Evolutionary conservation across 805 yeast species (phyloP), one percentile per base, ranked within the genome.

Genomic region (Zygosaccharomyces siamensis): DNA sequence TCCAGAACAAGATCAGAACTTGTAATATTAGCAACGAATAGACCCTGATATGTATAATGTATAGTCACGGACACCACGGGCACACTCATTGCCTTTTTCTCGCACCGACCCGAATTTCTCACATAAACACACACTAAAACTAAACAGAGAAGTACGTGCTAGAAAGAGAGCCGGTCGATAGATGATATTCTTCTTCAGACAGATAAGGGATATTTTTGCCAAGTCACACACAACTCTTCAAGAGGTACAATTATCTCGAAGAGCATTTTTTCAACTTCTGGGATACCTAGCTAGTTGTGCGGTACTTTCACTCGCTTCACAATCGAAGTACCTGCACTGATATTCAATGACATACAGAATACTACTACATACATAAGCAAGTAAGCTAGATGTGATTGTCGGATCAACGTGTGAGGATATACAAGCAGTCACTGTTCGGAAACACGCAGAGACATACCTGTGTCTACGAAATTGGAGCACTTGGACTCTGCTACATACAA

Each of bases 241-340:
- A 40, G 67, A 65, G 48, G 59, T 63, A 4, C 43, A 52, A 23
- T 52, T 66, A 16, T 65, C 70, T 4, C 56, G 69, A 26, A 56
- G 59, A 26, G 70, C 71, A 3, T 67, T 67, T 44, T 63, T 67
- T 55, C 63, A 63, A 33, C 51, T 67, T 11, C 51, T 66, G 31
- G 71, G 70, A 5, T 67, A 63, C 41, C 45, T 67, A 41, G 67
- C 64, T 12, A 59, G 68, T 32, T 67, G 70, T 41, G 66, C 64
- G 5, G 53, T 63, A 2, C 60, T 67, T 16, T 63, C 70, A 6
- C 48, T 66, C 26, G 57, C 58, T 2, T 60, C 70, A 2, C 69
- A 63, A 45, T 60, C 64, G 10, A 51, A 51, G 40, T 43, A 41
- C 33, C 43, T 51, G 20, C 51, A 45, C 23, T 51, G 41, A 41